Conservation (phyloP, 257 asterid genomes). For the Misopates orontium region DNA sequence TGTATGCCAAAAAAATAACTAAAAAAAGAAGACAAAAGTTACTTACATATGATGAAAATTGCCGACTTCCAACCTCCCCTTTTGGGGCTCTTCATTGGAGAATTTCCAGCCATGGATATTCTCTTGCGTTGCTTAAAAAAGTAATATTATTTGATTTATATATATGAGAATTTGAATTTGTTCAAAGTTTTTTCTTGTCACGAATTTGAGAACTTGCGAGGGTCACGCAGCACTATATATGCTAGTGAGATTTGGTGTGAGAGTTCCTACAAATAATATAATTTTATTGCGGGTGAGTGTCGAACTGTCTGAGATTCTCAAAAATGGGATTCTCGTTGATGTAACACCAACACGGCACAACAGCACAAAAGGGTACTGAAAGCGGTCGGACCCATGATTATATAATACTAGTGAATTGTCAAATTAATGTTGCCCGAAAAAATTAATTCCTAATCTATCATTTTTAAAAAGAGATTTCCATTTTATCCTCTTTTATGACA, state of each 20-base stretch:
- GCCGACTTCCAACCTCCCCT: constrained; percentile 66
- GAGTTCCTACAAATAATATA: not conserved
- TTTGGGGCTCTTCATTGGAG: constrained; percentile 26
- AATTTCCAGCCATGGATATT: constrained; percentile 20
- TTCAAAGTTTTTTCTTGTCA: not conserved
- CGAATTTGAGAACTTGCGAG: constrained; percentile 3
- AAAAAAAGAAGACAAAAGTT: not conserved
- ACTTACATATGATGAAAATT: constrained; percentile 61
- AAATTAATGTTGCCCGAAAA: no score
- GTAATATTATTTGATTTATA: not conserved
- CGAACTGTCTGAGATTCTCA: constrained; percentile 17
- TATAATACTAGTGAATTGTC: not conserved
- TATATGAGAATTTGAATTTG: not conserved
- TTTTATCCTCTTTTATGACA: no score
- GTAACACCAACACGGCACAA: constrained; percentile 34
- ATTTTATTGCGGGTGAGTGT: constrained; percentile 18
- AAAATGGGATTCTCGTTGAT: constrained; percentile 33
- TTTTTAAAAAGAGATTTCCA: no score
- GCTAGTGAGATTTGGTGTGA: constrained; percentile 7
- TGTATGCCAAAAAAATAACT: no score
- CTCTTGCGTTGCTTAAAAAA: no score
- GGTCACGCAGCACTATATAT: not conserved
- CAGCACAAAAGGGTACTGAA: constrained; percentile 9
- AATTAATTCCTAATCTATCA: no score
- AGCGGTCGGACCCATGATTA: not conserved